phyloP scores from a whole-genome alignment of 495 filamentous ascomycete species.

The Penicillium psychrofluorescens region DNA sequence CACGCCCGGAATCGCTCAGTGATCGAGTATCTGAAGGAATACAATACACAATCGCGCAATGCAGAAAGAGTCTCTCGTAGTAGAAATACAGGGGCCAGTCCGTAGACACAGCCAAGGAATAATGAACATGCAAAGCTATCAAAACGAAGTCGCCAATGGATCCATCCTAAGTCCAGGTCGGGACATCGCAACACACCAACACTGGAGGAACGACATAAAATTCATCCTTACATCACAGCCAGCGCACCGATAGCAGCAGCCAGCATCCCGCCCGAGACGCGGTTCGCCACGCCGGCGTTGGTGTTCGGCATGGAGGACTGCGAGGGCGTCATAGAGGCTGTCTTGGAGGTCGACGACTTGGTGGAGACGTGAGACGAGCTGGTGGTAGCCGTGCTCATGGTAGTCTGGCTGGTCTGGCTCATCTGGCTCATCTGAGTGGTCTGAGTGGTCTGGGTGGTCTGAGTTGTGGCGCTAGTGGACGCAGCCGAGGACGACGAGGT shows the following conservation, averaged over 20 bases:
- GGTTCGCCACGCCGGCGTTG: constrained; percentile 27
- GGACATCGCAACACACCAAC: not conserved
- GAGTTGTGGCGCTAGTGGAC: constrained; percentile 4
- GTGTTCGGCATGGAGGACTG: constrained; percentile 14
- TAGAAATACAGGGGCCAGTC: too few species aligned
- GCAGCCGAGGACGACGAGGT: constrained; percentile 9
- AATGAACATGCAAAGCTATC: constrained; percentile 1
- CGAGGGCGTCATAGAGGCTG: constrained; percentile 7
- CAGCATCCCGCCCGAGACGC: constrained; percentile 32
- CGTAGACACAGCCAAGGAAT: not conserved
- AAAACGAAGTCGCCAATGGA: not conserved
- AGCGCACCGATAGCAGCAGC: constrained; percentile 27
- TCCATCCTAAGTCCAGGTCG: not conserved
- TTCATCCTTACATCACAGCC: constrained; percentile 22
- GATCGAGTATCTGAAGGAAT: too few species aligned
- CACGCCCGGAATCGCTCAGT: too few species aligned
- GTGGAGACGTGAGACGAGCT: constrained; percentile 24
- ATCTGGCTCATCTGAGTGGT: constrained; percentile 2
- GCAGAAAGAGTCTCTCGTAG: too few species aligned
- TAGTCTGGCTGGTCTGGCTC: too few species aligned
- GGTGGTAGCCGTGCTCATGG: constrained; percentile 31
- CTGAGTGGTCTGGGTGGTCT: not conserved
- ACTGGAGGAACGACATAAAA: too few species aligned
- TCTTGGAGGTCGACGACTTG: constrained; percentile 20
- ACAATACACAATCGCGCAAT: too few species aligned